Evolutionary conservation across 2,329 filamentous ascomycete species (phyloP), one percentile per base, ranked within the genome.

Genomic region (Malbranchea zuffiana): DNA sequence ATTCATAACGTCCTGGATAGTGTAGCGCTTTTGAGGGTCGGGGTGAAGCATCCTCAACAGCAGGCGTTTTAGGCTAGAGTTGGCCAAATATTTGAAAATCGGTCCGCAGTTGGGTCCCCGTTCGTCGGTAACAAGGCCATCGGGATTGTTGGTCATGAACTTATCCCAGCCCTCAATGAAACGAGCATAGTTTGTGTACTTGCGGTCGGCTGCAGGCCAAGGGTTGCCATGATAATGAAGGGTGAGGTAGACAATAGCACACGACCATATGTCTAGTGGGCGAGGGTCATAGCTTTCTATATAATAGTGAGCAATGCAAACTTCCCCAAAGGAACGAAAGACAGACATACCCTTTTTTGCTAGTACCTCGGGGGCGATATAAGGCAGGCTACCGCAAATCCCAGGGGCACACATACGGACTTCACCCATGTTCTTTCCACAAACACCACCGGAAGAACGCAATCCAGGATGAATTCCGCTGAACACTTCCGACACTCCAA

Each of bases 401-500:
- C 83, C 85, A 3, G 85, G 82, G 28, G 72, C 66, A 56, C 82
- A 90, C 21, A 80, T 67, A 25, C 82, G 76, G 6, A 84, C 57
- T 4, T 79, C 75, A 18, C 70, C 71, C 74, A 87, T 84, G 46
- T 78, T 73, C 52, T 73, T 72, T 32, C 80, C 82, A 56, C 81
- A 87, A 51, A 81, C 71, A 38, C 82, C 81, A 35, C 76, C 75
- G 8, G 81, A 73, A 49, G 80, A 75, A 42, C 81, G 72, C 26
- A 86, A 62, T 19, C 84, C 85, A 0, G 84, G 85, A 56, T 92
- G 84, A 34, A 78, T 78, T 25, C 84, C 85, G 37, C 71, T 75
- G 53, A 93, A 93, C 12, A 92, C 81, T 54, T 90, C 83, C 0
- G 83, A 86, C 10, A 88, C 82, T 36, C 86, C 86, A 62, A 94